Percentiles rank a stretch among this genome's conserved stretches.
Evolutionary conservation across 106 monocot species (phyloP).

Genomic region (Dendrobium huoshanense): DNA sequence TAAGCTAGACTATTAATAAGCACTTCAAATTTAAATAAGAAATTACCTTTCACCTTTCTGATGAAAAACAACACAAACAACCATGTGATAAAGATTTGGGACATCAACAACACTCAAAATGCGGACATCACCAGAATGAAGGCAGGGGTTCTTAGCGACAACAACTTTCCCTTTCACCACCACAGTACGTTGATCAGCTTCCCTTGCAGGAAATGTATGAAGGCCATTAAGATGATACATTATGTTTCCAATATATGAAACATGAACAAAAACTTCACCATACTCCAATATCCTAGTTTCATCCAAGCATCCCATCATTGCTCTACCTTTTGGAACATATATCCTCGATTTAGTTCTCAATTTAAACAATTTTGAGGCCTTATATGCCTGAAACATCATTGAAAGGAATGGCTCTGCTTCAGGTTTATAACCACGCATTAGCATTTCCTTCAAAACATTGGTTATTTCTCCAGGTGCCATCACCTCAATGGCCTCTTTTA

Average conservation of each 20-base stretch:
- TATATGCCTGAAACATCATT: conserved; percentile 61
- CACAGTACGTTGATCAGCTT: conserved; percentile 8
- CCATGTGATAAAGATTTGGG: conserved; percentile 72
- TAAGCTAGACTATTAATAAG: neutral
- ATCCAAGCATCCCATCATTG: conserved; percentile 95
- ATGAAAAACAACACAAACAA: conserved; percentile 90
- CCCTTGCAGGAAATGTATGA: conserved; percentile 4
- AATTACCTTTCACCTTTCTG: conserved; percentile 63
- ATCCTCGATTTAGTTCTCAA: conserved; percentile 73
- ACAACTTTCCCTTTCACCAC: conserved; percentile 55
- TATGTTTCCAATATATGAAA: conserved; percentile 24
- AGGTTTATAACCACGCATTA: conserved; percentile 68
- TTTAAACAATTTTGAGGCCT: conserved; percentile 61
- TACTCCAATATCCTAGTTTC: conserved; percentile 69
- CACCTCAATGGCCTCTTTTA: conserved; percentile 45
- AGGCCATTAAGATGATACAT: conserved; percentile 19
- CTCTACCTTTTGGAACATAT: conserved; percentile 66
- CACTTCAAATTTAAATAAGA: neutral
- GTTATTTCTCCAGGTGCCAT: conserved; percentile 65
- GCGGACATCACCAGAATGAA: conserved; percentile 84
- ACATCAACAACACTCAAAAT: conserved; percentile 62
- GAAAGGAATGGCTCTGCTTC: conserved; percentile 71
- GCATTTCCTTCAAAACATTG: conserved; percentile 57
- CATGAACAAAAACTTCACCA: conserved; percentile 77
- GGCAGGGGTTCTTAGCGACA: conserved; percentile 90